Conservation (phyloP, 2,329 filamentous ascomycete species). For the Colletotrichum limetticola region DNA sequence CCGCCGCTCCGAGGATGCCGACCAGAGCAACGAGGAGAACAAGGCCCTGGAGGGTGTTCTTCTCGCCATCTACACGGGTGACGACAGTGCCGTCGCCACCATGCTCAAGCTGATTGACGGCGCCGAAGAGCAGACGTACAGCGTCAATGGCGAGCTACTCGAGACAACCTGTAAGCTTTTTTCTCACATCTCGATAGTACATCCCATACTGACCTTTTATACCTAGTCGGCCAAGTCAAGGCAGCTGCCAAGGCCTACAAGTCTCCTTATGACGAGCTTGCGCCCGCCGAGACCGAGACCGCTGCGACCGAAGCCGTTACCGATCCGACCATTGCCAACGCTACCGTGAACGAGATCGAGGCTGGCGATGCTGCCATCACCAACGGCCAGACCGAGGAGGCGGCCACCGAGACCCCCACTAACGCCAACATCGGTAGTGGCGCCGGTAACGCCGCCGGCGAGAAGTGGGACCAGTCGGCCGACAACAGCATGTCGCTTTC, state of each 20-base stretch:
- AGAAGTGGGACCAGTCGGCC: slow-evolving; percentile 71
- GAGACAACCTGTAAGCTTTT: slow-evolving; percentile 75
- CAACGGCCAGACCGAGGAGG: slow-evolving; percentile 56
- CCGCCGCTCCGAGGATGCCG: slow-evolving; percentile 75
- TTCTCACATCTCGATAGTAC: neutral
- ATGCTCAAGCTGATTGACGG: slow-evolving; percentile 84
- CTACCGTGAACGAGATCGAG: slow-evolving; percentile 75
- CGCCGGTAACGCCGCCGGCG: slow-evolving; percentile 70
- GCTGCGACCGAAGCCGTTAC: slow-evolving; percentile 51
- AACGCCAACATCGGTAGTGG: slow-evolving; percentile 64
- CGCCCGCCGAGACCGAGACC: slow-evolving; percentile 34
- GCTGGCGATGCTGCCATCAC: slow-evolving; percentile 52
- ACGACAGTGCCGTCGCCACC: slow-evolving; percentile 77
- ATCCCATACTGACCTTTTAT: slow-evolving; percentile 38
- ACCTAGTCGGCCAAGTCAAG: slow-evolving; percentile 68
- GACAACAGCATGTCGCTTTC: slow-evolving; percentile 55
- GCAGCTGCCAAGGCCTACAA: slow-evolving; percentile 64
- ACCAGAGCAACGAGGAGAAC: slow-evolving; percentile 75
- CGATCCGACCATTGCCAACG: slow-evolving; percentile 76
- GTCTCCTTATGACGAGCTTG: slow-evolving; percentile 47
- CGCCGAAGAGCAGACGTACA: slow-evolving; percentile 72
- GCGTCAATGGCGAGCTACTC: slow-evolving; percentile 72
- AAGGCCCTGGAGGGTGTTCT: slow-evolving; percentile 84
- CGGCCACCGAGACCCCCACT: slow-evolving; percentile 51
- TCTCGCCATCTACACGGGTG: slow-evolving; percentile 81